Conservation (phyloP, 306 rosid genomes). For the Vachellia collinsii region DNA sequence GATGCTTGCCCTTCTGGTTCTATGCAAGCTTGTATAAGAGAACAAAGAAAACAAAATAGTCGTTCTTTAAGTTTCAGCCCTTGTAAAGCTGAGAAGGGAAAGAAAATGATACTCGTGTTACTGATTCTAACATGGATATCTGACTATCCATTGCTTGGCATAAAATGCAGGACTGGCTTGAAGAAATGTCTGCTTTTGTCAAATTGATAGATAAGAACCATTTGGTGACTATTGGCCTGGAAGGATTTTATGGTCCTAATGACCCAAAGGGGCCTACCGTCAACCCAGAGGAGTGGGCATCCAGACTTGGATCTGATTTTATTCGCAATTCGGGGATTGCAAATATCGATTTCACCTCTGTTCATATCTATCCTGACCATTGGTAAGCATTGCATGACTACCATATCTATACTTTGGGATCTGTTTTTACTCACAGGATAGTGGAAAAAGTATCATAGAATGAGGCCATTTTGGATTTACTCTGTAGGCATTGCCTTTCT, state of each 20-base stretch:
- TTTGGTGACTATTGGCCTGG: conserved; percentile 86
- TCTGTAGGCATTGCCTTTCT: neutral
- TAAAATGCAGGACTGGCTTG: conserved; percentile 90
- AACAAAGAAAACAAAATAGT: neutral
- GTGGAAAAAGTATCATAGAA: neutral
- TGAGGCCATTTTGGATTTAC: neutral
- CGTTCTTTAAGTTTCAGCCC: neutral
- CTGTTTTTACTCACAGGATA: neutral
- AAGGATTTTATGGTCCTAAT: conserved; percentile 97
- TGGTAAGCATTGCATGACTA: conserved; percentile 64
- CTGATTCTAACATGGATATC: conserved; percentile 22
- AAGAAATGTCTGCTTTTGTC: conserved; percentile 92
- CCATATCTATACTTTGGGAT: conserved; percentile 20
- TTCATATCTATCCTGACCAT: conserved; percentile 96
- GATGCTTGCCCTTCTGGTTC: conserved; percentile 3
- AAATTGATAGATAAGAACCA: conserved; percentile 92
- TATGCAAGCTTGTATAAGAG: neutral
- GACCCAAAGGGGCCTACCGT: conserved; percentile 65
- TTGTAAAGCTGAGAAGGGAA: neutral
- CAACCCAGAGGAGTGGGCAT: conserved; percentile 94
- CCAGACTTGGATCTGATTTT: conserved; percentile 93
- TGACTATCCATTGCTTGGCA: conserved; percentile 35
- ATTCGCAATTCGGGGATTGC: conserved; percentile 75
- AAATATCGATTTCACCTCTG: conserved; percentile 83
- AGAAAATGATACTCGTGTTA: conserved; percentile 7